Percentiles rank a stretch among this genome's conserved stretches.
phyloP scores from a whole-genome alignment of 192 early-diverging fungal genomes.

The Rhizophagus sp. region DNA sequence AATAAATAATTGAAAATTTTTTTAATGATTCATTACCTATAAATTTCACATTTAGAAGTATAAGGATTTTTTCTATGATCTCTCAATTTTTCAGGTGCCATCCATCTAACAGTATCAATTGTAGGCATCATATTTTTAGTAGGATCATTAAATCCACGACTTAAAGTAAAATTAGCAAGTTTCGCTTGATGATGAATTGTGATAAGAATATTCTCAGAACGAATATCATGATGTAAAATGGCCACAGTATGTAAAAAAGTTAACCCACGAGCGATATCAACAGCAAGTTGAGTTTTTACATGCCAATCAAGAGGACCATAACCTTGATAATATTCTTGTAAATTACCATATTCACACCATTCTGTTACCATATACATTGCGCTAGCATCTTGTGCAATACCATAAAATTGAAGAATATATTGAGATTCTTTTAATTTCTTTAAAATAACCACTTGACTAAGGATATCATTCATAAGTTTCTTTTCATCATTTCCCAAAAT shows the following conservation, averaged over 20 bases:
- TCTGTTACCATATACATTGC: constrained; percentile 24
- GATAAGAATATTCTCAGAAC: not conserved
- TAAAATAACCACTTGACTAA: constrained; percentile 24
- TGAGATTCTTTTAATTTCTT: constrained; percentile 25
- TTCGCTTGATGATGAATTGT: not conserved
- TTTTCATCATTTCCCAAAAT: constrained; percentile 1
- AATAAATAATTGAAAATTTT: not conserved
- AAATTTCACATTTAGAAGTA: constrained; percentile 10
- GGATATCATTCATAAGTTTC: constrained; percentile 12
- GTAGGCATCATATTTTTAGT: constrained; percentile 3
- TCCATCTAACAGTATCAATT: constrained; percentile 15
- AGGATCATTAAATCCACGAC: constrained; percentile 15
- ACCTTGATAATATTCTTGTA: constrained; percentile 18
- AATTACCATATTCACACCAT: constrained; percentile 28
- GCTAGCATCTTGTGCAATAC: constrained; percentile 1
- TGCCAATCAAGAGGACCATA: constrained; percentile 18
- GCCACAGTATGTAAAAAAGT: constrained; percentile 21
- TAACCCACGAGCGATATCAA: constrained; percentile 19
- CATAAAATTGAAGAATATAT: constrained; percentile 28
- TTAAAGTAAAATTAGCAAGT: constrained; percentile 17
- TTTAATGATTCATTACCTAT: not conserved
- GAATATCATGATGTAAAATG: constrained; percentile 27
- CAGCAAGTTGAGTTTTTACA: constrained; percentile 2
- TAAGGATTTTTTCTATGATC: constrained; percentile 18
- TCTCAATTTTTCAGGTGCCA: constrained; percentile 10